Percentiles rank a stretch among this genome's conserved stretches.
Evolutionary conservation across 371 early-diverging fungal genomes (phyloP).

Genomic region (Mucor velutinosus): DNA sequence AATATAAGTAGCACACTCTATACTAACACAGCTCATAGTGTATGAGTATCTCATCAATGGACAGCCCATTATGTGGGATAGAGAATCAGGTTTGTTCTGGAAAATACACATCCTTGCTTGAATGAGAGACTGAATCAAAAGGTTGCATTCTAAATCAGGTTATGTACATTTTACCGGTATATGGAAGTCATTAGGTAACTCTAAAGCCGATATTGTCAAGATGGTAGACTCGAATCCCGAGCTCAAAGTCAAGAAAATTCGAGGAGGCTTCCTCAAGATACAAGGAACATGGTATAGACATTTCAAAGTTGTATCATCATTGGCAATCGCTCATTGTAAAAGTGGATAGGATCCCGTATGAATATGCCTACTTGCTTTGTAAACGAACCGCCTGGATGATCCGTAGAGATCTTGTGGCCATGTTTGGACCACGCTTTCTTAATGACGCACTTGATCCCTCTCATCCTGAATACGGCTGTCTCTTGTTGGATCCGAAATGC

Average conservation of each 20-base stretch:
- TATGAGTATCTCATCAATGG: slow-evolving; percentile 66
- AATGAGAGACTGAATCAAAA: slow-evolving; percentile 59
- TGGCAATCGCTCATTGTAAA: slow-evolving; percentile 6
- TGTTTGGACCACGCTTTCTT: slow-evolving; percentile 64
- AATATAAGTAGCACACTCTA: slow-evolving; percentile 5
- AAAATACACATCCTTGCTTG: slow-evolving; percentile 56
- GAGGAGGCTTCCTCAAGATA: slow-evolving; percentile 73
- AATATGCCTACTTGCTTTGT: slow-evolving; percentile 60
- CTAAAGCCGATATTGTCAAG: slow-evolving; percentile 71
- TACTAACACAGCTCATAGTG: slow-evolving; percentile 30
- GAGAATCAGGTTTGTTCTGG: slow-evolving; percentile 54
- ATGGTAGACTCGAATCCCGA: slow-evolving; percentile 69
- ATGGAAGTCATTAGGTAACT: slow-evolving; percentile 72
- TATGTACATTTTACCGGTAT: slow-evolving; percentile 76
- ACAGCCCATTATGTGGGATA: slow-evolving; percentile 78
- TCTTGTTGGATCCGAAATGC: slow-evolving; percentile 37
- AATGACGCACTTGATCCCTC: slow-evolving; percentile 55
- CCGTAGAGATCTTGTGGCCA: slow-evolving; percentile 59
- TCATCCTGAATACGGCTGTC: slow-evolving; percentile 55
- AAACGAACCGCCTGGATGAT: slow-evolving; percentile 60
- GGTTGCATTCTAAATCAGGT: slow-evolving; percentile 31
- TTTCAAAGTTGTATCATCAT: slow-evolving; percentile 30
- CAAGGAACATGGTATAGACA: slow-evolving; percentile 70
- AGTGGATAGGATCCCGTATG: slow-evolving; percentile 57
- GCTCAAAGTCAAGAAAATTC: slow-evolving; percentile 64